Evolutionary conservation across 306 rosid species (phyloP).

Genomic region (Prunus dulcis): DNA sequence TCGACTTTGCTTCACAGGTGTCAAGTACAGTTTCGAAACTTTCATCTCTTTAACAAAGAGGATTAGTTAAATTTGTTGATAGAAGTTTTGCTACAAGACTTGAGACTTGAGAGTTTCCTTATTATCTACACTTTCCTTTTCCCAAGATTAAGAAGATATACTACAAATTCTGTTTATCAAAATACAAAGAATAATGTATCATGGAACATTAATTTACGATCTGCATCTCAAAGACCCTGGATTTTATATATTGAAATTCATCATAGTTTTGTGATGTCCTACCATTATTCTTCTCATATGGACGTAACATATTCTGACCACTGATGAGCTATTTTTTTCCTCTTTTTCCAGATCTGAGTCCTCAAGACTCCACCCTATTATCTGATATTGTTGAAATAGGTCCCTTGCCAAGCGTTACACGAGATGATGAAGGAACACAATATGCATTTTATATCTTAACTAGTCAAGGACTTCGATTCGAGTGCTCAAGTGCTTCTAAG

Average conservation of each 20-base stretch:
- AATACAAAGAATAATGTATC: too few species aligned
- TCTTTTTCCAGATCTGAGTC: conserved; percentile 48
- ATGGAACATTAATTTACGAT: not conserved
- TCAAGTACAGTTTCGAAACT: not conserved
- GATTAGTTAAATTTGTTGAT: not conserved
- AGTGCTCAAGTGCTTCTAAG: conserved; percentile 76
- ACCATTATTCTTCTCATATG: not conserved
- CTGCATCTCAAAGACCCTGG: not conserved
- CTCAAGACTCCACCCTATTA: conserved; percentile 57
- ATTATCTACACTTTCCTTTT: too few species aligned
- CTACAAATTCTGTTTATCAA: too few species aligned
- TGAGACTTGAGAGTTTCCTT: too few species aligned
- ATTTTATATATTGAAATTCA: not conserved
- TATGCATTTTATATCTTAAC: conserved; percentile 70
- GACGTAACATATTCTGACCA: not conserved
- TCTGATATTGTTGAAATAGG: conserved; percentile 71
- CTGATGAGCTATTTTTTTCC: conserved; percentile 4
- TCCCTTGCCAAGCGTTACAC: conserved; percentile 57
- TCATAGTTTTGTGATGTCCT: not conserved
- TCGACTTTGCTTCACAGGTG: too few species aligned
- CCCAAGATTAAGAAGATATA: too few species aligned
- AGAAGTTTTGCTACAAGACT: not conserved
- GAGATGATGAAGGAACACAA: conserved; percentile 56
- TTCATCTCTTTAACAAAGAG: not conserved
- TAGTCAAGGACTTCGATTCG: conserved; percentile 69